phyloP scores from a whole-genome alignment of 768 basidiomycete species.

The Suillus cothurnatus region DNA sequence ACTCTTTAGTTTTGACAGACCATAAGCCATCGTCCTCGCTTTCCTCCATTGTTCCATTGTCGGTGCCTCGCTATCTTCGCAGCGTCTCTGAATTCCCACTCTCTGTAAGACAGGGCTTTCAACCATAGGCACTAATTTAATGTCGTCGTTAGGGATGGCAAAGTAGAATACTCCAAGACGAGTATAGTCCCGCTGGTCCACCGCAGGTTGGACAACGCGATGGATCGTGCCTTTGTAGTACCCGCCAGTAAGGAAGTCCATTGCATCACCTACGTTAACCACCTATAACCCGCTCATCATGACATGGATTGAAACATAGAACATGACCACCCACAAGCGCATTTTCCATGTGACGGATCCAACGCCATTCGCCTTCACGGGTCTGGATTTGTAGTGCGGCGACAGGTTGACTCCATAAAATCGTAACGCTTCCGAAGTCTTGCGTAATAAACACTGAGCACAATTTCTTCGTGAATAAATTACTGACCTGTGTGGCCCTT shows the following conservation, averaged over 20 bases:
- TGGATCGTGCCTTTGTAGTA: slow-evolving; percentile 63
- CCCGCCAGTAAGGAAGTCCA: slow-evolving; percentile 64
- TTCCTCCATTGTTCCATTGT: slow-evolving; percentile 57
- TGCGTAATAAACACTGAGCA: neutral
- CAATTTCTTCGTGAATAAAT: neutral
- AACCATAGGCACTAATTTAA: slow-evolving; percentile 44
- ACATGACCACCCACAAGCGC: slow-evolving; percentile 43
- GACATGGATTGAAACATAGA: neutral
- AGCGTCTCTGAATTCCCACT: slow-evolving; percentile 40
- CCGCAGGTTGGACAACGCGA: slow-evolving; percentile 59
- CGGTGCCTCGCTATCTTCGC: slow-evolving; percentile 44
- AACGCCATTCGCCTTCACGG: slow-evolving; percentile 54
- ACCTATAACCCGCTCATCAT: slow-evolving; percentile 37
- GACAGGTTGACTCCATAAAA: slow-evolving; percentile 64
- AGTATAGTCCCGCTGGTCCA: slow-evolving; percentile 49
- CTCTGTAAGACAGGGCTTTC: slow-evolving; percentile 53
- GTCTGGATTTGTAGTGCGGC: slow-evolving; percentile 58
- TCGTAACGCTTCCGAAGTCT: slow-evolving; percentile 59
- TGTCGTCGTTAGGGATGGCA: slow-evolving; percentile 50
- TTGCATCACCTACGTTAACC: slow-evolving; percentile 59
- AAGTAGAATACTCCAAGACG: slow-evolving; percentile 65
- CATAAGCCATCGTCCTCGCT: slow-evolving; percentile 53
- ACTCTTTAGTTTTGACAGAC: slow-evolving; percentile 44
- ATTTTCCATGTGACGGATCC: slow-evolving; percentile 62
- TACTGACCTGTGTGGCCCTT: slow-evolving; percentile 58